phyloP scores from a whole-genome alignment of 176 grass and related monocot species.

The Carex kokanica region DNA sequence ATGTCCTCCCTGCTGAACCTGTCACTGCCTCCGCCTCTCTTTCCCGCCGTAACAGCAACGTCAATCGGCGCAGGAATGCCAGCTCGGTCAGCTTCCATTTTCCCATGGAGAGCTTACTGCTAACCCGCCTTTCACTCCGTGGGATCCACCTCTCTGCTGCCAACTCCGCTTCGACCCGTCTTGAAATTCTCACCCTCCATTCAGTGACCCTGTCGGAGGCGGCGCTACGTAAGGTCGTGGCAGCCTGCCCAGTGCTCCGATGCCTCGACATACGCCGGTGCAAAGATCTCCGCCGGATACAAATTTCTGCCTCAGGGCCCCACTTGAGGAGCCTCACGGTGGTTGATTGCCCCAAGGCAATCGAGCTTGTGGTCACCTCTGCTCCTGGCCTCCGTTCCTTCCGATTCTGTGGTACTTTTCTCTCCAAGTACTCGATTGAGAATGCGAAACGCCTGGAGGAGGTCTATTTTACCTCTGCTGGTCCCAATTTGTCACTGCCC shows the following conservation, averaged over 20 bases:
- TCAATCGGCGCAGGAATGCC: neutral
- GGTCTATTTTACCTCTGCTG: conserved; percentile 58
- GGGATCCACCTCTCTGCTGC: conserved; percentile 50
- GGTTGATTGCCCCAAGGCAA: conserved; percentile 64
- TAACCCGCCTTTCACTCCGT: conserved; percentile 50
- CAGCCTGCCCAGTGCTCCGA: conserved; percentile 55
- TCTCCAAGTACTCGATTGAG: conserved; percentile 42
- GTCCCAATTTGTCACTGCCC: conserved; percentile 38
- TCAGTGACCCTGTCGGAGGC: conserved; percentile 51
- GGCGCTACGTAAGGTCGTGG: conserved; percentile 50
- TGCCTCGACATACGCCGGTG: conserved; percentile 62
- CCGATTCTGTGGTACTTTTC: conserved; percentile 55
- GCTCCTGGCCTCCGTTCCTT: conserved; percentile 50
- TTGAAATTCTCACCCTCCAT: conserved; percentile 64
- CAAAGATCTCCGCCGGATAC: conserved; percentile 52
- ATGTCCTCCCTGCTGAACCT: conserved; percentile 4
- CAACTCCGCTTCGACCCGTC: conserved; percentile 37
- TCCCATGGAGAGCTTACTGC: conserved; percentile 47
- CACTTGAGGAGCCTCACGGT: conserved; percentile 67
- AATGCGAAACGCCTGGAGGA: conserved; percentile 33
- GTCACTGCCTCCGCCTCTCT: neutral
- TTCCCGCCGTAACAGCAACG: conserved; percentile 6
- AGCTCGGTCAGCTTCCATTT: conserved; percentile 39
- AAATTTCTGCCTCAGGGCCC: conserved; percentile 35
- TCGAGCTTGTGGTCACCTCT: conserved; percentile 38